Evolutionary conservation across 495 filamentous ascomycete genomes (phyloP).

Genomic region (Hamigera avellanea): DNA sequence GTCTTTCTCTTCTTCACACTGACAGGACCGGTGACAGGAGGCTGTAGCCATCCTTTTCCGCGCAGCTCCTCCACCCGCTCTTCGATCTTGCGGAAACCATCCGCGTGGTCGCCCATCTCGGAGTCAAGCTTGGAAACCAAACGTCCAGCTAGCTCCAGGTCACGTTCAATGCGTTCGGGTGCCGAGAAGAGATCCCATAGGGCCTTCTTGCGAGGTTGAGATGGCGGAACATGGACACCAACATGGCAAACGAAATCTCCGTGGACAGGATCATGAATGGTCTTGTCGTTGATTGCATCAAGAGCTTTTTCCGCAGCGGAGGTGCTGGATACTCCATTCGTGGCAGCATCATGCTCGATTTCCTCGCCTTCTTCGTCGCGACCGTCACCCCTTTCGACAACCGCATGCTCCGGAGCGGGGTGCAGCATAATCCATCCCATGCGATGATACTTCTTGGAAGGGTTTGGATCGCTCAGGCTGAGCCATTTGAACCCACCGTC

Average conservation of each 20-base stretch:
- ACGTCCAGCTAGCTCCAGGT: conserved; percentile 65
- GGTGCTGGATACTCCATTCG: conserved; percentile 11
- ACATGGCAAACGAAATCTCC: conserved; percentile 97
- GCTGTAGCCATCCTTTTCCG: conserved; percentile 60
- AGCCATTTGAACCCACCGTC: conserved; percentile 86
- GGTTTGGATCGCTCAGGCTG: conserved; percentile 91
- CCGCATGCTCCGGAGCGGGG: conserved; percentile 52
- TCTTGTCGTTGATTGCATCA: conserved; percentile 89
- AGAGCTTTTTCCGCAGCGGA: conserved; percentile 73
- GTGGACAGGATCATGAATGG: conserved; percentile 80
- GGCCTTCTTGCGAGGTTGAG: conserved; percentile 84
- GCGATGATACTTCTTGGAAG: conserved; percentile 89
- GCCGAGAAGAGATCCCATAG: conserved; percentile 93
- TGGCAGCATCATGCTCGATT: conserved; percentile 26
- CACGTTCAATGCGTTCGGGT: conserved; percentile 76
- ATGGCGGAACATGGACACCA: conserved; percentile 82
- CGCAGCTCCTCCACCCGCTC: conserved; percentile 73
- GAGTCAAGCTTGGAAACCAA: conserved; percentile 68
- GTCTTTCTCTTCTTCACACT: conserved; percentile 51
- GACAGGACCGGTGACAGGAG: conserved; percentile 45
- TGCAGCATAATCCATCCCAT: conserved; percentile 98
- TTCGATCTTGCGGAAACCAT: conserved; percentile 69
- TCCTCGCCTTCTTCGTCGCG: conserved; percentile 55
- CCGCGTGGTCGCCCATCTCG: conserved; percentile 55
- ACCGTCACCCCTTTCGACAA: conserved; percentile 46